Conservation (phyloP, 768 basidiomycete genomes). For the Pleurotus tuber-regium region DNA sequence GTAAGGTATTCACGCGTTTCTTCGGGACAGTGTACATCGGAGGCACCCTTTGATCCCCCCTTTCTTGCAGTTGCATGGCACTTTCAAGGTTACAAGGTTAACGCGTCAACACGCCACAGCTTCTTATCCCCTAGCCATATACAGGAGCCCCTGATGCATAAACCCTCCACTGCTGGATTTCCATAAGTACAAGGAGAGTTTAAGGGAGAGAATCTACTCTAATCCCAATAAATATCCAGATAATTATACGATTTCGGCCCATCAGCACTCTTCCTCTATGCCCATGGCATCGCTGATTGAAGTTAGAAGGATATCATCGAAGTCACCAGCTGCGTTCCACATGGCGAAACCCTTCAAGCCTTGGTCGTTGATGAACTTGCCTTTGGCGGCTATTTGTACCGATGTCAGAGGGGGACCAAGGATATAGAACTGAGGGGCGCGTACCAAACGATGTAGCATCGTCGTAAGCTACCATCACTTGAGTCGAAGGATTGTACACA, state of each 20-base stretch:
- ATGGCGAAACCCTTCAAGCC: slow-evolving; percentile 63
- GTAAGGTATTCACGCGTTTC: too few species aligned
- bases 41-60: too few species aligned
- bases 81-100: too few species aligned
- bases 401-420: background rate
- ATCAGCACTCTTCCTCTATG: slow-evolving; percentile 11
- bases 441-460: slow-evolving; percentile 20
- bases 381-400: slow-evolving; percentile 45
- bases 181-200: too few species aligned
- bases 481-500: slow-evolving; percentile 37
- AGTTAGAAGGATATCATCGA: slow-evolving; percentile 41
- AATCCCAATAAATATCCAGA: slow-evolving; percentile 1
- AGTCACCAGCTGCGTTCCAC: slow-evolving; percentile 75
- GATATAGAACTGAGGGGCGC: background rate
- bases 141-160: too few species aligned
- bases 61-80: too few species aligned
- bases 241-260: background rate
- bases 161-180: too few species aligned
- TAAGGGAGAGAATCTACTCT: background rate
- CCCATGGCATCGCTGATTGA: slow-evolving; percentile 28
- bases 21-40: too few species aligned
- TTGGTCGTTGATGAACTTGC: slow-evolving; percentile 50
- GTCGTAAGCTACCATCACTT: slow-evolving; percentile 51
- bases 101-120: too few species aligned
- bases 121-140: too few species aligned